Evolutionary conservation across 768 basidiomycete genomes (phyloP).

Genomic region (Exidia glandulosa): DNA sequence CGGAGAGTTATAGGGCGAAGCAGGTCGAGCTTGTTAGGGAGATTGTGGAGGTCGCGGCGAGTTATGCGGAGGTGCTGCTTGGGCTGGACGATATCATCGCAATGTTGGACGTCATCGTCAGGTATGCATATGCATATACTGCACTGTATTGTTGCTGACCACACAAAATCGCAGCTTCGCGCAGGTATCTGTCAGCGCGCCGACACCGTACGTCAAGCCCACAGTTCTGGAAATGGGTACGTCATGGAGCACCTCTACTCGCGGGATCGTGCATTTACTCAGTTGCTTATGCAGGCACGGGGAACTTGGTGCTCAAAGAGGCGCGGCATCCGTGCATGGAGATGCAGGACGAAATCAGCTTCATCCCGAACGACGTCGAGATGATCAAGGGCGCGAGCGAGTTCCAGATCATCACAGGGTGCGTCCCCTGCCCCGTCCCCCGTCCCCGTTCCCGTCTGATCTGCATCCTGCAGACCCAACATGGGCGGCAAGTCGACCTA

Average conservation of each 20-base stretch:
- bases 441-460: background rate
- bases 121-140: constrained; percentile 32
- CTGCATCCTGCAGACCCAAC: constrained; percentile 67
- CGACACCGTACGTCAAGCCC: constrained; percentile 83
- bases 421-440: background rate
- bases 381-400: constrained; percentile 88
- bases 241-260: constrained; percentile 4
- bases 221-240: constrained; percentile 64
- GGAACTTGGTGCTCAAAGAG: constrained; percentile 68
- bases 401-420: constrained; percentile 86
- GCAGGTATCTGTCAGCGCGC: constrained; percentile 79
- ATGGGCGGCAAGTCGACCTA: constrained; percentile 99
- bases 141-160: constrained; percentile 2
- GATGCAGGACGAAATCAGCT: constrained; percentile 88
- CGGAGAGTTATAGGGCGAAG: constrained; percentile 56
- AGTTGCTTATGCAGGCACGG: constrained; percentile 42
- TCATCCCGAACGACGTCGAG: constrained; percentile 92
- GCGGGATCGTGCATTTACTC: background rate
- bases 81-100: constrained; percentile 74
- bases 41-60: constrained; percentile 92
- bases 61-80: constrained; percentile 85
- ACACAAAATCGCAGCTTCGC: constrained; percentile 63
- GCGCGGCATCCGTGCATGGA: constrained; percentile 95
- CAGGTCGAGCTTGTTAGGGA: constrained; percentile 84
- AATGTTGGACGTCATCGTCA: constrained; percentile 82